Evolutionary conservation across 2,329 filamentous ascomycete species (phyloP).

Genomic region (Esteya vermicola): DNA sequence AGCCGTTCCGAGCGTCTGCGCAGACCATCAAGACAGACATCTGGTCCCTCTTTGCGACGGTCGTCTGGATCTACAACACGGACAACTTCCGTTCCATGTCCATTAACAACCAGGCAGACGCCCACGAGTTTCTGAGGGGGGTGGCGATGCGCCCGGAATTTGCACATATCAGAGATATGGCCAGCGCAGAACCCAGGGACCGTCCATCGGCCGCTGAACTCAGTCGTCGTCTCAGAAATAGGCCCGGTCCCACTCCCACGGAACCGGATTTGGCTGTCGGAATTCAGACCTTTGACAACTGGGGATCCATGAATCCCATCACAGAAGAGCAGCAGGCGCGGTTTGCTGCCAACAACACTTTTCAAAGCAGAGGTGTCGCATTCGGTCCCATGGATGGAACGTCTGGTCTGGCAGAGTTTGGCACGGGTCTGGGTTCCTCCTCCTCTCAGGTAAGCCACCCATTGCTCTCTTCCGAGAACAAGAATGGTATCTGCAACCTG

Average conservation of each 20-base stretch:
- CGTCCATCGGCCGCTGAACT: conserved; percentile 2
- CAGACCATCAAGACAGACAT: conserved; percentile 16
- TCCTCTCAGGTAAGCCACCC: no score
- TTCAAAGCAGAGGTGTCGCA: not conserved
- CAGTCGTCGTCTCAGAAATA: not conserved
- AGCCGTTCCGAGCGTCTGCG: not conserved
- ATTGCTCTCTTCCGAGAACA: no score
- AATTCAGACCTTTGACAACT: not conserved
- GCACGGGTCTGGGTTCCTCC: no score
- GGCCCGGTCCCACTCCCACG: not conserved
- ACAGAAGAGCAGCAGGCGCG: not conserved
- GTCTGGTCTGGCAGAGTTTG: not conserved
- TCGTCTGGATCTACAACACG: conserved; percentile 13
- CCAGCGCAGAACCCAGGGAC: not conserved
- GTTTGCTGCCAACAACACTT: not conserved
- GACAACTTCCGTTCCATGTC: conserved; percentile 12
- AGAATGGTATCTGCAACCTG: not conserved
- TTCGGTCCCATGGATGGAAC: not conserved
- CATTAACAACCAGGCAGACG: conserved; percentile 1
- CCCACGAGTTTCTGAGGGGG: conserved; percentile 9
- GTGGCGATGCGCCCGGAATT: not conserved
- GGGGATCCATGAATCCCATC: not conserved
- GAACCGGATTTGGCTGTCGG: not conserved
- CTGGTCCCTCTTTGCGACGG: conserved; percentile 18
- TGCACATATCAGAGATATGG: not conserved